Percentiles rank a stretch among this genome's conserved stretches.
phyloP scores from a whole-genome alignment of 768 basidiomycete species.

The Tulasnella sp. region DNA sequence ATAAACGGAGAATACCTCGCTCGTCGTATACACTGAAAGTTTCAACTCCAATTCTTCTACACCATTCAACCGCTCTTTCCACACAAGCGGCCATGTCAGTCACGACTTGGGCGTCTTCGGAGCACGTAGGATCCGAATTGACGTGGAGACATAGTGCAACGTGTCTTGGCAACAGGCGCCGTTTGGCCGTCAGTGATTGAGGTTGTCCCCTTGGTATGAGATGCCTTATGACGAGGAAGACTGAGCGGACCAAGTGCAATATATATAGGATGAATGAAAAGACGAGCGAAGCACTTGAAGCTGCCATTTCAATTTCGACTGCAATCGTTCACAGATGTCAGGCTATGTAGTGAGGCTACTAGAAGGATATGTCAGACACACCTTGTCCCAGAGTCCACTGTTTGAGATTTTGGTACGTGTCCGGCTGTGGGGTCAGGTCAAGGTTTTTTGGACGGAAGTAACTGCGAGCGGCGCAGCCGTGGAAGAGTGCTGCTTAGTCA shows the following conservation, averaged over 20 bases:
- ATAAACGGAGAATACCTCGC: slow-evolving; percentile 51
- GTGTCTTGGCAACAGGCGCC: slow-evolving; percentile 21
- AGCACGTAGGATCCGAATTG: not conserved
- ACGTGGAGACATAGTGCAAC: slow-evolving; percentile 27
- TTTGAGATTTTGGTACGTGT: not conserved
- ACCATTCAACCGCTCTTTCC: slow-evolving; percentile 61
- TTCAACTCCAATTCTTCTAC: slow-evolving; percentile 61
- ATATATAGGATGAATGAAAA: not conserved
- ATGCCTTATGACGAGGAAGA: not conserved
- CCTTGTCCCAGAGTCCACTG: not conserved
- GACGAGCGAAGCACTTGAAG: not conserved
- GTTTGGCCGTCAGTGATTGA: not conserved
- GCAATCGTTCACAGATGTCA: not conserved
- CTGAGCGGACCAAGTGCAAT: not conserved
- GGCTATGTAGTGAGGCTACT: too few relatives aligned
- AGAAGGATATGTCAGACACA: not conserved
- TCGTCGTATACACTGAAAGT: slow-evolving; percentile 74
- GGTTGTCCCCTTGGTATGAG: slow-evolving; percentile 14
- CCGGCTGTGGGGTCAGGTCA: not conserved
- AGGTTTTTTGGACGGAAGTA: not conserved
- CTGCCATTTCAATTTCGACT: not conserved
- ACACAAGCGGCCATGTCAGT: slow-evolving; percentile 55
- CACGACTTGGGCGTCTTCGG: not conserved
- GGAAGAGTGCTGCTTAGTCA: not conserved
- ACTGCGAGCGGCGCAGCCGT: not conserved